Percentiles rank a stretch among this genome's conserved stretches.
phyloP scores from a whole-genome alignment of 345 rosid species.

The Populus simonii region DNA sequence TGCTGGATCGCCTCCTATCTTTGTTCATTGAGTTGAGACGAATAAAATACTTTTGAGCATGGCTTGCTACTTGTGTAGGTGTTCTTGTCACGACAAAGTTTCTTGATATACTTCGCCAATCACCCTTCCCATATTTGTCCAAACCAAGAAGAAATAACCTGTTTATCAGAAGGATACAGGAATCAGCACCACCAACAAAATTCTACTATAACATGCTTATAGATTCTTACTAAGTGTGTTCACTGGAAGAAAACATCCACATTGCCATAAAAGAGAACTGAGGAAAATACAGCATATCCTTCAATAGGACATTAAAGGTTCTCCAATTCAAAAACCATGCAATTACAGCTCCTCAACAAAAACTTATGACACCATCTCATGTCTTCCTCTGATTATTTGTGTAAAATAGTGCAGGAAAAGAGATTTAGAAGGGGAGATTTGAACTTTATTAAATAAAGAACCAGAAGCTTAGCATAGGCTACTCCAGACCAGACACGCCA shows the following conservation, averaged over 20 bases:
- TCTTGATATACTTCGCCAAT: conserved; percentile 96
- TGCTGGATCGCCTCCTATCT: conserved; percentile 91
- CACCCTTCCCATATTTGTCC: conserved; percentile 96
- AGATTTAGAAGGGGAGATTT: neutral
- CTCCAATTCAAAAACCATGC: neutral
- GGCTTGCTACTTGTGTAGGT: conserved; percentile 98
- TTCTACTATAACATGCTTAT: too few relatives aligned
- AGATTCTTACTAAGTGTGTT: too few relatives aligned
- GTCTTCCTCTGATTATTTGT: too few relatives aligned
- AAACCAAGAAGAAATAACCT: conserved; percentile 97
- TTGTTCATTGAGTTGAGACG: conserved; percentile 91
- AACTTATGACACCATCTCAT: too few relatives aligned
- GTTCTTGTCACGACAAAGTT: conserved; percentile 94
- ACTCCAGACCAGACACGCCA: too few relatives aligned
- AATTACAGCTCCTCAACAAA: too few relatives aligned
- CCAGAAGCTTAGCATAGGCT: too few relatives aligned
- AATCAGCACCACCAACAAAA: conserved; percentile 2
- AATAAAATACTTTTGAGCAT: conserved; percentile 91
- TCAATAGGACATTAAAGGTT: neutral
- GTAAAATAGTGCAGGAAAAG: too few relatives aligned
- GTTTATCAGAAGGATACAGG: conserved; percentile 14
- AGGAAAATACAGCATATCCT: neutral
- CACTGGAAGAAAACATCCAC: too few relatives aligned
- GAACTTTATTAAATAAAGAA: too few relatives aligned
- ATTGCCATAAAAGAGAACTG: neutral